Evolutionary conservation across 129 eudicot species (phyloP), one percentile per base, ranked within the genome.

Genomic region (Pulicaria dysenterica): DNA sequence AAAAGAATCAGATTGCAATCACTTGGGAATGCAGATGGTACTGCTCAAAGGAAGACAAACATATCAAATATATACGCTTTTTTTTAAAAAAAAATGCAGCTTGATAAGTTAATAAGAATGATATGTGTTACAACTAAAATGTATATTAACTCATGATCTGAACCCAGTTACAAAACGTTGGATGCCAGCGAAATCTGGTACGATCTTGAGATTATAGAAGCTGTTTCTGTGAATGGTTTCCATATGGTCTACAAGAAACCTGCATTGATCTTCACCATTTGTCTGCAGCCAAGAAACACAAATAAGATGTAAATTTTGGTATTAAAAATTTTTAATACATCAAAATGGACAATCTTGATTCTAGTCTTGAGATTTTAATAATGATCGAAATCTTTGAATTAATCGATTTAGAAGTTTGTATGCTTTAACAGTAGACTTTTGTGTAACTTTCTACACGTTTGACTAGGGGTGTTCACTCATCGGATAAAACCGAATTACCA

Each of bases 261-360:
- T 79, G 94, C 97, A 88, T 85, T 90, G 99, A 57, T 84, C 65
- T 77, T 86, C 93, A 54, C 98, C 96, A 11, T 94, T 90, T 11
- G 98, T 90, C 99, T 93, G 89, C 82, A 74, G 34, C 66, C 70
- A 80, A 60, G 39, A 76, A 67, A 51, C 34, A 74, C 19, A 42
- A 45, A 17, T 40, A 73, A 64, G 58, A 24, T 39, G 38, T 5
- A 60, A 12, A 3, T 58, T 40, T 10, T 69, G 7, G 42, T 36
- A 36, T 16, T 40, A 59, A 36, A 37, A 39, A 31, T 4, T 9
- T 3, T 1, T 8, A 58, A 58, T 58, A 8, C 50, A 48, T 49
- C 31, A 31, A 4, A 36, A 1, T 47, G 31, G 36, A 65, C 54
- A 16, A 68, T 60, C 46, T 38, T 60, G 66, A 59, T 11, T 37